Conservation (phyloP, 2,329 filamentous ascomycete genomes). For the Thelonectria blattea region DNA sequence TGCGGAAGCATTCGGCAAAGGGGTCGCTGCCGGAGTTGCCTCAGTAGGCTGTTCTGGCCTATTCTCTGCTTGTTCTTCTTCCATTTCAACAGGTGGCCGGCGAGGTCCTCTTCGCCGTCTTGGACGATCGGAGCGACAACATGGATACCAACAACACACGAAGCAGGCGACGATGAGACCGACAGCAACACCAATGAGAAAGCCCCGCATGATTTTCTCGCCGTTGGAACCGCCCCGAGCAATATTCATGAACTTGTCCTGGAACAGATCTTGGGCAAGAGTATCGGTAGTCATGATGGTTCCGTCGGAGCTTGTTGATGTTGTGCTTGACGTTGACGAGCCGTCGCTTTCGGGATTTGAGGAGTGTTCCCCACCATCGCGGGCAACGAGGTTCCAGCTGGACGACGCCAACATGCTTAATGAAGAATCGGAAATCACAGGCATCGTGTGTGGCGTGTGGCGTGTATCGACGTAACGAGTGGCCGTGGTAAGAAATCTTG, state of each 20-base stretch:
- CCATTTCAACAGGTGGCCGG: conserved; percentile 29
- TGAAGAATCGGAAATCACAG: neutral
- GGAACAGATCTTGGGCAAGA: conserved; percentile 37
- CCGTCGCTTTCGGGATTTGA: conserved; percentile 30
- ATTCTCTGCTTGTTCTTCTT: conserved; percentile 23
- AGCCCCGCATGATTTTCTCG: conserved; percentile 43
- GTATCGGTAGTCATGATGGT: conserved; percentile 22
- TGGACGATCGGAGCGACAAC: conserved; percentile 31
- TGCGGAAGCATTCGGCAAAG: conserved; percentile 1
- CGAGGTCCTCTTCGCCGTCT: conserved; percentile 27
- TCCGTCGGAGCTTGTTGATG: conserved; percentile 11
- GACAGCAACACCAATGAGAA: conserved; percentile 43
- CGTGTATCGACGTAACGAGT: neutral
- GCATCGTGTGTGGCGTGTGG: neutral
- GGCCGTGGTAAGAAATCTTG: neutral
- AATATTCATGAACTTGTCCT: conserved; percentile 38
- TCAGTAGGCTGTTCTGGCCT: conserved; percentile 4
- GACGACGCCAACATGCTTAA: conserved; percentile 21
- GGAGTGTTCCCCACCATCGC: conserved; percentile 29
- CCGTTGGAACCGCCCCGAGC: conserved; percentile 40
- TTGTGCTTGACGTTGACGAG: conserved; percentile 19
- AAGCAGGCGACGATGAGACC: conserved; percentile 42
- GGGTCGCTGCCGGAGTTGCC: neutral
- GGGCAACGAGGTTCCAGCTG: conserved; percentile 22
- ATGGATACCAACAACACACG: conserved; percentile 45